Evolutionary conservation across 345 rosid genomes (phyloP), one percentile per base, ranked within the genome.

Genomic region (Abelmoschus esculentus): DNA sequence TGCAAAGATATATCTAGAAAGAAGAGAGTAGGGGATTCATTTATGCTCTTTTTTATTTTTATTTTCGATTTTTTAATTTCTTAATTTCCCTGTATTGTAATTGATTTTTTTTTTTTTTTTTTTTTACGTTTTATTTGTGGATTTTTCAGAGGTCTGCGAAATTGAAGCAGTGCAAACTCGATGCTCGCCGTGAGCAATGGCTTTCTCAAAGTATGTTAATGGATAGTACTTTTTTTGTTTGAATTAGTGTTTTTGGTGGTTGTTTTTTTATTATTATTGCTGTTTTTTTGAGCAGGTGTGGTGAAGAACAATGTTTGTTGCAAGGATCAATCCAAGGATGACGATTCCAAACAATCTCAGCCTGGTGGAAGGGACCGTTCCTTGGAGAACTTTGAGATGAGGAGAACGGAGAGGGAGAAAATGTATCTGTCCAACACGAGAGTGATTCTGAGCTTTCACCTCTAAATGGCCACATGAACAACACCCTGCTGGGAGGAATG

Each of bases 181-280:
- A 89, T 77, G 96, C 85, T 19, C 97, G 98, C 55, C 96, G 98
- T 19, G 97, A 90, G 82, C 98, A 93, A 82, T 93, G 98, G 98
- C 96, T 90, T 72, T 87, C 98, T 71, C 98, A 90, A 83, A 90
- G 98, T 90, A 70, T 15, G 72, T 32, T 57, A 36, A 47, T 70
- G 61, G 46, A 11, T 47, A 47, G 2, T 47, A 9, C 7, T 17
- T 28, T 18, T 18, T 1, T 7, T 1, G 5, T 58, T 36, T 52
- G 54, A 8, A 34, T 50, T 49, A 18, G 50, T 22, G 11, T 72
- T 7, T 52, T 28, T 53, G 3, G 17, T 40, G 3, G 26, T 4
- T 61, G 72, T 7, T 60, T 65, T 73, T 53, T n/a, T n/a, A n/a
- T n/a, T n/a, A n/a, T n/a, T 53, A 36, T 36, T 36, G 6, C 6